phyloP scores from a whole-genome alignment of 306 rosid genomes.

The Rosa multiflora region DNA sequence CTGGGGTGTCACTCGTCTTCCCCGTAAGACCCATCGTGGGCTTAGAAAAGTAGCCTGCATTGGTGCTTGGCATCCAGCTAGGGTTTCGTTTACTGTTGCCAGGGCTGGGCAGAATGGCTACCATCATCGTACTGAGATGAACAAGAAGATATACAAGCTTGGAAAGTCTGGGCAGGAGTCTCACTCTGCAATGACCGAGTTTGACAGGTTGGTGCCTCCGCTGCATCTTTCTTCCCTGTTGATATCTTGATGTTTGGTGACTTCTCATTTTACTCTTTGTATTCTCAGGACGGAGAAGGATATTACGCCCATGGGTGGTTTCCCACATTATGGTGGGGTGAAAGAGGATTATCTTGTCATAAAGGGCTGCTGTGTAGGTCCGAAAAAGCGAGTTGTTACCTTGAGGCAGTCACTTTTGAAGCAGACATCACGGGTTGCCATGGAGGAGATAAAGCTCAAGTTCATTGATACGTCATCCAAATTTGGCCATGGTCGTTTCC shows the following conservation, averaged over 20 bases:
- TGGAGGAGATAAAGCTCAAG: conserved; percentile 69
- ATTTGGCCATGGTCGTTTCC: conserved; percentile 89
- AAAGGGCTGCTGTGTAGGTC: conserved; percentile 69
- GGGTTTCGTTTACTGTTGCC: too few relatives aligned
- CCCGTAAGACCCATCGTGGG: conserved; percentile 65
- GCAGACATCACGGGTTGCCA: conserved; percentile 69
- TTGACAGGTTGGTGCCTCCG: conserved; percentile 33
- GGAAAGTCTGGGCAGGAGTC: conserved; percentile 42
- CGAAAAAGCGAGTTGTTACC: conserved; percentile 71
- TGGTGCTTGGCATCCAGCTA: too few relatives aligned
- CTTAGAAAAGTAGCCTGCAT: too few relatives aligned
- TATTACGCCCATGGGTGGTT: conserved; percentile 80
- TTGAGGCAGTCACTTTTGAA: conserved; percentile 69
- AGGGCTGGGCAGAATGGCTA: conserved; percentile 92
- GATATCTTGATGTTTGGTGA: not conserved
- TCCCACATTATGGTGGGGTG: conserved; percentile 72
- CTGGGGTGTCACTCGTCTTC: conserved; percentile 89
- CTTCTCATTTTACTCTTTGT: not conserved
- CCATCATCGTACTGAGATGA: conserved; percentile 75
- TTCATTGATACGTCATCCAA: conserved; percentile 79
- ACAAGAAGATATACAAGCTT: conserved; percentile 46
- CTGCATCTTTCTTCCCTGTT: not conserved
- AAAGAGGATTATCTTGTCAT: conserved; percentile 63
- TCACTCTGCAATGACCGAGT: conserved; percentile 39
- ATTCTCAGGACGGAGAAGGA: conserved; percentile 70